A percentile compares a stretch with the other conserved stretches of the same genome.
phyloP scores from a whole-genome alignment of 352 stramenopile genomes.

The Globisporangium echinulatum region DNA sequence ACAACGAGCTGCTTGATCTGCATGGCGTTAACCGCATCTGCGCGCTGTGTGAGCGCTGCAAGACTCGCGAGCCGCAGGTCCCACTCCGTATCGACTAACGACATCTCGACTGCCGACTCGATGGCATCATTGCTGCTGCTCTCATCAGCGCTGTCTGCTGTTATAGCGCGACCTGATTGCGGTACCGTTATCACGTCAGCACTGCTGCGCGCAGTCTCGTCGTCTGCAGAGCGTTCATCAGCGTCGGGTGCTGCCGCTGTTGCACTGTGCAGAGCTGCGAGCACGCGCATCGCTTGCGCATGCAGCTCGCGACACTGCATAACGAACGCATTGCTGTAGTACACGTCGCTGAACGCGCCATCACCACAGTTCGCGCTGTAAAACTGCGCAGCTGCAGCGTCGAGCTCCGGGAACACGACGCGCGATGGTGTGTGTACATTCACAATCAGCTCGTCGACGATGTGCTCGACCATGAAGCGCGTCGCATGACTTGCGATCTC shows the following conservation, averaged over 20 bases:
- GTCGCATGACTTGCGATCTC: conserved; percentile 20
- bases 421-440: conserved; percentile 23
- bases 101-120: too few species aligned
- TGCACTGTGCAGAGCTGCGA: neutral
- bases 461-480: conserved; percentile 39
- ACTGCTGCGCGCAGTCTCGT: neutral
- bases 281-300: conserved; percentile 16
- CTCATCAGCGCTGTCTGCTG: neutral
- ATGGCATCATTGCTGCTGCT: neutral
- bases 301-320: conserved; percentile 19
- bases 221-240: neutral
- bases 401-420: conserved; percentile 25
- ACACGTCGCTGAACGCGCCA: conserved; percentile 23
- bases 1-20: conserved; percentile 12
- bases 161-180: neutral
- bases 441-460: conserved; percentile 50
- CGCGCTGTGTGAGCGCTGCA: conserved; percentile 16
- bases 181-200: neutral
- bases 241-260: neutral
- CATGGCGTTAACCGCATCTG: conserved; percentile 19
- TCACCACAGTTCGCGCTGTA: conserved; percentile 5
- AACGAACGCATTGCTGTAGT: conserved; percentile 27
- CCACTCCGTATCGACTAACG: conserved; percentile 13
- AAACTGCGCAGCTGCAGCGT: conserved; percentile 12
- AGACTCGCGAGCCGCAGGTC: conserved; percentile 28